Evolutionary conservation across 2,329 filamentous ascomycete species (phyloP).

Genomic region (Penicillium sp.): DNA sequence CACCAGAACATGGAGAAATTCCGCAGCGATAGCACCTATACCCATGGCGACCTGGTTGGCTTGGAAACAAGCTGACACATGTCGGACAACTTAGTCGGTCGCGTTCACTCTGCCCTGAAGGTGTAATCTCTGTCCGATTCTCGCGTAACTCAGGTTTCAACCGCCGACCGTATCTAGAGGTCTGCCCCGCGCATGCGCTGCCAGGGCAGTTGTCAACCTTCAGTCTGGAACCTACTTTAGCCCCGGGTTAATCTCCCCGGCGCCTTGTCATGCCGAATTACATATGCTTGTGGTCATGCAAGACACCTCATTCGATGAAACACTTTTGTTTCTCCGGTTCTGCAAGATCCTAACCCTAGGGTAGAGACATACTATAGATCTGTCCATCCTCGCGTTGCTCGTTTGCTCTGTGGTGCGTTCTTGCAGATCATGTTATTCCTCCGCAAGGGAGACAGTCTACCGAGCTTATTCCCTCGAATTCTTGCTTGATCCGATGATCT

Average conservation of each 20-base stretch:
- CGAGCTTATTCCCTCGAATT: neutral
- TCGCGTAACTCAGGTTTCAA: slow-evolving; percentile 10
- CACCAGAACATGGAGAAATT: neutral
- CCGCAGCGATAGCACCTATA: slow-evolving; percentile 2
- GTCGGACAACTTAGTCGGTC: slow-evolving; percentile 7
- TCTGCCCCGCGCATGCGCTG: slow-evolving; percentile 5
- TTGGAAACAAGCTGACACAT: slow-evolving; percentile 16
- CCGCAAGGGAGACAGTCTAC: slow-evolving; percentile 12
- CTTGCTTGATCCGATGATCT: slow-evolving; percentile 7
- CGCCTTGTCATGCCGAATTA: neutral
- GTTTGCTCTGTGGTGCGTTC: slow-evolving; percentile 3
- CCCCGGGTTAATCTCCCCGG: neutral
- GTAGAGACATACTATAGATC: slow-evolving; percentile 7
- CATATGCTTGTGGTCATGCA: neutral
- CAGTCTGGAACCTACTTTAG: slow-evolving; percentile 3
- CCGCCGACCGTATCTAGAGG: slow-evolving; percentile 4
- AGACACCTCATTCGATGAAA: slow-evolving; percentile 4
- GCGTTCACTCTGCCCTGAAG: neutral
- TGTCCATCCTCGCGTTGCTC: slow-evolving; percentile 14
- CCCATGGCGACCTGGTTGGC: slow-evolving; percentile 13
- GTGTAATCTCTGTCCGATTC: neutral
- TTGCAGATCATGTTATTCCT: slow-evolving; percentile 4
- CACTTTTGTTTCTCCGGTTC: slow-evolving; percentile 5
- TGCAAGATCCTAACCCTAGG: slow-evolving; percentile 11
- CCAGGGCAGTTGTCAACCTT: slow-evolving; percentile 2